Evolutionary conservation across 192 early-diverging fungal genomes (phyloP), one percentile per base, ranked within the genome.

Genomic region (Thoreauomyces humboldtii): DNA sequence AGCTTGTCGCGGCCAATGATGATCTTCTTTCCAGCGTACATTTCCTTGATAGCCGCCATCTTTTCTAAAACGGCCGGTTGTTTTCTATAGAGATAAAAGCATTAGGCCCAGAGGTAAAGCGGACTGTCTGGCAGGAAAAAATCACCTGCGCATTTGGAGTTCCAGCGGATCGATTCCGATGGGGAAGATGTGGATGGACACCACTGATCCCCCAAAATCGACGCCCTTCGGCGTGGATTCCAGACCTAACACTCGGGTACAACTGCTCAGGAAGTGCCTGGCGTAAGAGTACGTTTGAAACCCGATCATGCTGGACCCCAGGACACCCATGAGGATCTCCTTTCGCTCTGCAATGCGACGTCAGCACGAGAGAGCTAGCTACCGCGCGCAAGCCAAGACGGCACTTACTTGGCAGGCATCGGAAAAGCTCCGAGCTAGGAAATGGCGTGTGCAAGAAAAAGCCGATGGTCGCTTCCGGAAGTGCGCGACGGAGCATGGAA

Each of bases 281-380:
- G 92, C 89, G 68, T 97, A 95, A 4, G 91, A 92, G 73, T 93
- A 97, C 4, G 94, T 97, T 86, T 98, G 96, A 75, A 97, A 97
- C 15, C 92, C 95, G 51, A 98, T 87, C 73, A 93, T 83, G 57
- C 89, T 92, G n/a, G 94, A 80, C 33, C 93, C 94, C 2, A 99
- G 79, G 63, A 99, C 85, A 34, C 95, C 96, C 32, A 82, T 68
- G 33, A 97, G 73, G 15, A 97, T 83, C 48, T 94, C 86, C 37
- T 85, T 87, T 59, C 95, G 90, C 42, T 85, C 76, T 77, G 59
- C 37, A 25, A 24, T 48, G 7, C 7, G 35, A 35, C 6, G 22
- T 60, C 4, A 46, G 32, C 43, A 14, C n/a, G n/a, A n/a, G n/a
- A n/a, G n/a, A n/a, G n/a, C 11, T 45, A 24, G 21, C 14, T 43